These are phyloP conservation scores for Fusarium sp. DNA, from an alignment of 2,329 filamentous ascomycete genomes.

Conservation along the genomic window DNA sequence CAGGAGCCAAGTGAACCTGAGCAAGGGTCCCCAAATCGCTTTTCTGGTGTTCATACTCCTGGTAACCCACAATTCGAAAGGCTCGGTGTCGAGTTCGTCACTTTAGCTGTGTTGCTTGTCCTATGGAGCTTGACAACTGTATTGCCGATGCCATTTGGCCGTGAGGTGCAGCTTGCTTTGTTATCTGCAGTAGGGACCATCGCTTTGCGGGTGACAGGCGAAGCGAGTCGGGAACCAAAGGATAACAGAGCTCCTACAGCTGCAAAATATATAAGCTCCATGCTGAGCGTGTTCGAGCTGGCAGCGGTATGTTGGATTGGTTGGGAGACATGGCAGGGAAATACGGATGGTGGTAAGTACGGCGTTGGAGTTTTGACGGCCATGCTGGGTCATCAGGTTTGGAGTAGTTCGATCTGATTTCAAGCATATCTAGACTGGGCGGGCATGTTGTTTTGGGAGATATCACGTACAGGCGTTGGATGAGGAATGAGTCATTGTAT, in stretches of 20 bases:
- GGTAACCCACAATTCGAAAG: conserved; percentile 1
- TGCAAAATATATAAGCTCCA: conserved; percentile 42
- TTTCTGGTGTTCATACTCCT: background rate
- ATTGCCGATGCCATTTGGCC: conserved; percentile 39
- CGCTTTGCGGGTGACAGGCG: conserved; percentile 48
- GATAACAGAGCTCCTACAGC: conserved; percentile 29
- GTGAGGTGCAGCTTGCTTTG: conserved; percentile 45
- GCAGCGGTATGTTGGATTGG: conserved; percentile 51
- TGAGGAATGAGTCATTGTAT: conserved; percentile 14
- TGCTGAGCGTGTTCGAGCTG: conserved; percentile 49
- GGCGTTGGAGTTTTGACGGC: conserved; percentile 46
- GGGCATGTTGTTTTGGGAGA: conserved; percentile 13
- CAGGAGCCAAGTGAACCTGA: conserved; percentile 41
- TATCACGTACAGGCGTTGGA: conserved; percentile 24
- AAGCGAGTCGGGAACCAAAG: conserved; percentile 34
- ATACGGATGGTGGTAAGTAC: conserved; percentile 40
- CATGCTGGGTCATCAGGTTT: conserved; percentile 50
- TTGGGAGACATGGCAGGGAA: conserved; percentile 47
- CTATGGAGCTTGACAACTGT: conserved; percentile 44
- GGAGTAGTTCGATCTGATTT: conserved; percentile 38
- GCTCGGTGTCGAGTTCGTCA: conserved; percentile 36
- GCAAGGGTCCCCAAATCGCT: background rate
- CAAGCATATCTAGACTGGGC: conserved; percentile 4
- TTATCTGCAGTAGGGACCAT: conserved; percentile 47
- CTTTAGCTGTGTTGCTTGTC: conserved; percentile 38